Evolutionary conservation across 345 rosid species (phyloP).

Genomic region (Bretschneidera sinensis): DNA sequence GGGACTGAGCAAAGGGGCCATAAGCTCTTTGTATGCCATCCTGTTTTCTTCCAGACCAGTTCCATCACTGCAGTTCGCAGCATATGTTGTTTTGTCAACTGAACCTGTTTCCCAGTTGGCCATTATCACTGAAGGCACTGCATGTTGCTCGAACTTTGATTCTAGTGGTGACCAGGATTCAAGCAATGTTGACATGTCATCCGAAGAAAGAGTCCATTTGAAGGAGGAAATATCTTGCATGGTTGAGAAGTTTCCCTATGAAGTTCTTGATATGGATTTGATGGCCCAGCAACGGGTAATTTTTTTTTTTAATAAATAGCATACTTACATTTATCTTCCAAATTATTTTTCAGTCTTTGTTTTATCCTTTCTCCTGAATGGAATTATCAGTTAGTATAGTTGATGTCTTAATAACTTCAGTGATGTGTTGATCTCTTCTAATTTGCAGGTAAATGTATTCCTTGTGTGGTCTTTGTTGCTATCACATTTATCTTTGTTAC

Average conservation of each 20-base stretch:
- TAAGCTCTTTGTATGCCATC: slow-evolving; percentile 73
- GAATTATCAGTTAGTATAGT: slow-evolving; percentile 4
- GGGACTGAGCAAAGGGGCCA: slow-evolving; percentile 81
- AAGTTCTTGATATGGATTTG: slow-evolving; percentile 70
- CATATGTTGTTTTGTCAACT: slow-evolving; percentile 73
- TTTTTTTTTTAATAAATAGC: slow-evolving; percentile 9
- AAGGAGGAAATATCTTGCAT: slow-evolving; percentile 62
- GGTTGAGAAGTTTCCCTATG: slow-evolving; percentile 61
- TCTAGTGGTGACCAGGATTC: slow-evolving; percentile 39
- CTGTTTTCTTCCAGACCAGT: slow-evolving; percentile 68
- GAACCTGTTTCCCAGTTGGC: slow-evolving; percentile 71
- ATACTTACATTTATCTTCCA: too few relatives aligned
- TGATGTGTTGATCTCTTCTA: slow-evolving; percentile 14
- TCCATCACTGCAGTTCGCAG: slow-evolving; percentile 71
- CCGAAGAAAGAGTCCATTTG: slow-evolving; percentile 53
- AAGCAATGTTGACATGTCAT: slow-evolving; percentile 28
- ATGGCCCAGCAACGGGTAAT: slow-evolving; percentile 69
- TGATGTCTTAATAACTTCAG: background rate
- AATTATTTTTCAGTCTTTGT: too few relatives aligned
- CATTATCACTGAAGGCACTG: slow-evolving; percentile 46
- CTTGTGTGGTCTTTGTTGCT: slow-evolving; percentile 88
- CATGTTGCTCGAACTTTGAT: slow-evolving; percentile 28
- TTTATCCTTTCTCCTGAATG: background rate
- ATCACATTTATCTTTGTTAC: slow-evolving; percentile 66
- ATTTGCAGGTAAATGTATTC: slow-evolving; percentile 65